A percentile compares a stretch with the other conserved stretches of the same genome.
Conservation (phyloP, 169 alveolate species). For the Plasmodium inui region DNA sequence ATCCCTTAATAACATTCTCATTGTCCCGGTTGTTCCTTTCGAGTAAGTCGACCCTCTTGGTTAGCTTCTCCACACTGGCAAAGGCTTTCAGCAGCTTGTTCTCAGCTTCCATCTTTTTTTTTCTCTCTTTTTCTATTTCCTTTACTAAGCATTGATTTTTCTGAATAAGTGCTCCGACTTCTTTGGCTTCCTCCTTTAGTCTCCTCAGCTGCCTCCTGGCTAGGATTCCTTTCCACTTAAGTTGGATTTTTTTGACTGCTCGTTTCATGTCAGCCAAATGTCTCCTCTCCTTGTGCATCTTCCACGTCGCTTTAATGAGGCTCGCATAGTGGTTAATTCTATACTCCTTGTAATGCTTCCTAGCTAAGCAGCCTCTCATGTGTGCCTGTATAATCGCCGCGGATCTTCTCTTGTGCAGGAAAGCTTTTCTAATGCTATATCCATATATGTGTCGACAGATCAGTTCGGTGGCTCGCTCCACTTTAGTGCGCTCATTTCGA, state of each 20-base stretch:
- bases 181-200: constrained; percentile 86
- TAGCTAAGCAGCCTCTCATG: constrained; percentile 10
- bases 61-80: constrained; percentile 81
- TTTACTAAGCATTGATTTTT: constrained; percentile 80
- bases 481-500: constrained; percentile 22
- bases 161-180: constrained; percentile 80
- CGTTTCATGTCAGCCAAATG: constrained; percentile 73
- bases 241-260: constrained; percentile 82
- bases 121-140: constrained; percentile 82
- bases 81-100: constrained; percentile 81
- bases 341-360: constrained; percentile 58
- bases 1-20: constrained; percentile 21
- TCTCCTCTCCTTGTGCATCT: constrained; percentile 75
- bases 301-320: constrained; percentile 85
- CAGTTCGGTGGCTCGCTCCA: background rate
- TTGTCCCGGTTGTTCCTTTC: constrained; percentile 76
- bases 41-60: constrained; percentile 76
- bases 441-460: constrained; percentile 33
- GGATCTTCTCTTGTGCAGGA: constrained; percentile 20
- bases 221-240: constrained; percentile 82
- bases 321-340: constrained; percentile 77
- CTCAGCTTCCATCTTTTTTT: constrained; percentile 84
- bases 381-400: constrained; percentile 37
- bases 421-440: constrained; percentile 13
- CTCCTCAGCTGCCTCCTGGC: constrained; percentile 86